These are phyloP conservation scores for Ammopiptanthus mongolicus DNA, from an alignment of 306 rosid genomes.

Conservation along the genomic window DNA sequence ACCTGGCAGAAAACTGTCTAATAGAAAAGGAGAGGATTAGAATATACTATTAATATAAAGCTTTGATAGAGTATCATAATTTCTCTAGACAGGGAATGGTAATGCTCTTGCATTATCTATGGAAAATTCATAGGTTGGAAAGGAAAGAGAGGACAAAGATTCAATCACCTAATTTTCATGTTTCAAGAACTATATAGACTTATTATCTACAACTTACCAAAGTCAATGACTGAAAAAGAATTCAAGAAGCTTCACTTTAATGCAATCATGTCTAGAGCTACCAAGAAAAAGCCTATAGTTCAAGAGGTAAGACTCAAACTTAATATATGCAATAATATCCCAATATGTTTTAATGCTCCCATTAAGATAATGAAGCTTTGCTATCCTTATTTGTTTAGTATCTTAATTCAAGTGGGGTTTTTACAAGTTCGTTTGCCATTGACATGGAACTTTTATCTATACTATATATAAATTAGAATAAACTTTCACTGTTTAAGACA, in stretches of 20 bases:
- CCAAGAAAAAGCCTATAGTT: conserved; percentile 82
- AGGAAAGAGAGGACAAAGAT: conserved; percentile 69
- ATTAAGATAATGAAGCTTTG: conserved; percentile 6
- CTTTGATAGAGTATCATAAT: no score
- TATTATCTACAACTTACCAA: conserved; percentile 71
- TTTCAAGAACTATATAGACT: conserved; percentile 84
- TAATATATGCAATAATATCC: not conserved
- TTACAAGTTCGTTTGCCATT: not conserved
- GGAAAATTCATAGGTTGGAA: conserved; percentile 46
- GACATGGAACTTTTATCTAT: not conserved
- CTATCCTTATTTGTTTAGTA: not conserved
- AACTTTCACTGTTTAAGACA: no score
- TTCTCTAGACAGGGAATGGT: no score
- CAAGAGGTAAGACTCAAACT: no score
- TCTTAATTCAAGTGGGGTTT: not conserved
- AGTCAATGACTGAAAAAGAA: conserved; percentile 73
- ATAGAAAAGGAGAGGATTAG: no score
- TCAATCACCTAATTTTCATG: conserved; percentile 92
- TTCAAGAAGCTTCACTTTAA: conserved; percentile 77
- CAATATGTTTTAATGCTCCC: not conserved
- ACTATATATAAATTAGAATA: no score
- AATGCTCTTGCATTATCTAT: conserved; percentile 1
- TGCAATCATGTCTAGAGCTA: conserved; percentile 83
- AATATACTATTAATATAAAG: no score
- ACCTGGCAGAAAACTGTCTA: no score